These are phyloP conservation scores for Neopestalotiopsis sp. DNA, from an alignment of 2,329 filamentous ascomycete species.

Conservation along the genomic window DNA sequence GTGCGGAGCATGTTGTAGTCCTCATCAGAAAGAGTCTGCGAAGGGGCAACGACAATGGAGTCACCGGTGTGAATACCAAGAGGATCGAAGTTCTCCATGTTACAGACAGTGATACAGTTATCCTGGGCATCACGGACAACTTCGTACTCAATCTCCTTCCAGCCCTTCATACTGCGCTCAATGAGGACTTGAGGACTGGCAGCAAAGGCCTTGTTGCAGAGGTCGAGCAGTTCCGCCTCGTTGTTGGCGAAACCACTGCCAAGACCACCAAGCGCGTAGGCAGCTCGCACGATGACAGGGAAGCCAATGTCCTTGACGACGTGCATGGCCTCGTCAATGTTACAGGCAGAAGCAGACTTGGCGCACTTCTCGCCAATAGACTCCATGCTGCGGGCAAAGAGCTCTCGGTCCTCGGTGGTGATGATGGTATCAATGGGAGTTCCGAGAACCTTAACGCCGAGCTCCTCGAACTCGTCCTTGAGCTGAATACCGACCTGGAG, in stretches of 20 bases:
- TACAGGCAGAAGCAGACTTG: constrained; percentile 93
- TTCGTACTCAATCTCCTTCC: constrained; percentile 99
- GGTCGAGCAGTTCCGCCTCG: constrained; percentile 78
- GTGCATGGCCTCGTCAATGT: constrained; percentile 84
- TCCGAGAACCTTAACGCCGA: constrained; percentile 93
- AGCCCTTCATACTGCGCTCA: constrained; percentile 98
- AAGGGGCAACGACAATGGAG: constrained; percentile 96
- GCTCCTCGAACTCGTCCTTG: constrained; percentile 92
- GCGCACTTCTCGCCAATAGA: constrained; percentile 97
- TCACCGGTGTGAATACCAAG: constrained; percentile 98
- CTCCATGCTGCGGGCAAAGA: constrained; percentile 98
- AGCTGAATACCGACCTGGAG: constrained; percentile 96
- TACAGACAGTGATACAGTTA: constrained; percentile 99
- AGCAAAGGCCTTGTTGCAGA: constrained; percentile 94
- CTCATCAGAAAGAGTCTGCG: constrained; percentile 94
- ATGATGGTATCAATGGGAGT: constrained; percentile 98
- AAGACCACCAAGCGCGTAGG: constrained; percentile 92
- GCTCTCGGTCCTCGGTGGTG: constrained; percentile 95
- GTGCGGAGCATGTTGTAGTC: constrained; percentile 99
- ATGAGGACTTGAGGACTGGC: constrained; percentile 95
- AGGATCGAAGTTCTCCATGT: constrained; percentile 99
- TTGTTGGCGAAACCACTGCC: constrained; percentile 96
- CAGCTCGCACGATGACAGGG: constrained; percentile 95
- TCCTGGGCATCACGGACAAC: constrained; percentile 94
- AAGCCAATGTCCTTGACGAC: constrained; percentile 92